Evolutionary conservation across 345 rosid genomes (phyloP).

Genomic region (Adansonia digitata): DNA sequence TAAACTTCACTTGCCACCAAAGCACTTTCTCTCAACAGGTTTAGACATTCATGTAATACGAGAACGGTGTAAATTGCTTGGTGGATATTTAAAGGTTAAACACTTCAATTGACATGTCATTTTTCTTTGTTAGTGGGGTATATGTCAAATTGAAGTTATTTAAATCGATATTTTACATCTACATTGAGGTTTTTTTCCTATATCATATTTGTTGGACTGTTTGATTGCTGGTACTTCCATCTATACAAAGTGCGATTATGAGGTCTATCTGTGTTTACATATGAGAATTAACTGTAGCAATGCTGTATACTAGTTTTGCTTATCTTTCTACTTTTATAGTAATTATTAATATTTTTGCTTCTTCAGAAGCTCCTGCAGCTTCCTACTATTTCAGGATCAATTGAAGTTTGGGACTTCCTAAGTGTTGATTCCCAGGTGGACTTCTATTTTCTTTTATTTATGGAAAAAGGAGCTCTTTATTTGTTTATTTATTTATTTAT

Average conservation of each 20-base stretch:
- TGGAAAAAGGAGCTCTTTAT: too few species aligned
- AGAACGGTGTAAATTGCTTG: constrained; percentile 88
- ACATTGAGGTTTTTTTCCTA: background rate
- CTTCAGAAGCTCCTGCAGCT: constrained; percentile 81
- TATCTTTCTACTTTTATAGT: background rate
- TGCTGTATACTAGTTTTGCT: background rate
- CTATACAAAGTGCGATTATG: background rate
- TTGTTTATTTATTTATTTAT: background rate
- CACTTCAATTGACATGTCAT: constrained; percentile 16
- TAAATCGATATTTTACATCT: background rate
- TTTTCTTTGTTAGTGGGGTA: background rate
- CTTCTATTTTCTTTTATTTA: background rate
- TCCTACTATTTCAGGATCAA: constrained; percentile 89
- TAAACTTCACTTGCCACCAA: constrained; percentile 91
- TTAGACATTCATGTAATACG: constrained; percentile 71
- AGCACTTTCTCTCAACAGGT: constrained; percentile 93
- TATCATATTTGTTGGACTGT: background rate
- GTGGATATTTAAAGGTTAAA: constrained; percentile 79
- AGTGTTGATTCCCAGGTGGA: constrained; percentile 96
- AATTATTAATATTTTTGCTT: constrained; percentile 10
- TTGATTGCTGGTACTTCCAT: background rate
- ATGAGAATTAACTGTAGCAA: background rate
- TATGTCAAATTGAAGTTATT: background rate
- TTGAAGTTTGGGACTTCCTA: constrained; percentile 99
- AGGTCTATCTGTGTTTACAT: background rate